Percentiles rank a stretch among this genome's conserved stretches.
Conservation (phyloP, 139 green algal genomes). For the Chlorella vulgaris region DNA sequence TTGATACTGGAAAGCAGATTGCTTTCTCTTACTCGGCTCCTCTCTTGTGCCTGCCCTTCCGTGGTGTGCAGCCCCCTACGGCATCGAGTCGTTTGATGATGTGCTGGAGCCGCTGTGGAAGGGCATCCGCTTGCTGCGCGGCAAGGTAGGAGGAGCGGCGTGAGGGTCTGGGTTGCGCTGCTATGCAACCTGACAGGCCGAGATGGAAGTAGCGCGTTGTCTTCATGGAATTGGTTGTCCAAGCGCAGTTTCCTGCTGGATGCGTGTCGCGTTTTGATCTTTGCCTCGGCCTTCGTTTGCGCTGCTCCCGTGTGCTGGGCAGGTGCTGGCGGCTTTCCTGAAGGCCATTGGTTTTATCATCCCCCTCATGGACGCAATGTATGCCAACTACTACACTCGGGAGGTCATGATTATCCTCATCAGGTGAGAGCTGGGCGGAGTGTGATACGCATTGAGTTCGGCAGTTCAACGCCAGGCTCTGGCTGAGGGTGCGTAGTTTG, state of each 20-base stretch:
- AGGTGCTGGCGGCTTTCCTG: slow-evolving; percentile 88
- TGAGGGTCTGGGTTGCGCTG: not conserved
- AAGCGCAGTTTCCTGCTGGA: no score
- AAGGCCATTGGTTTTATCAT: slow-evolving; percentile 98
- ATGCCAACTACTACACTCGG: slow-evolving; percentile 97
- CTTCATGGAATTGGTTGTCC: no score
- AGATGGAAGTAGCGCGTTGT: no score
- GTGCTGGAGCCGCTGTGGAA: slow-evolving; percentile 99
- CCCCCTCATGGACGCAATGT: slow-evolving; percentile 98
- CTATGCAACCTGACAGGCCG: no score
- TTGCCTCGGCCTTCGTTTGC: no score
- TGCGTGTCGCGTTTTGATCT: no score
- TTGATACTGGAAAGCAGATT: not conserved
- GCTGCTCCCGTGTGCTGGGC: not conserved
- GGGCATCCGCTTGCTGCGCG: slow-evolving; percentile 90
- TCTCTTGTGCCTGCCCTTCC: not conserved
- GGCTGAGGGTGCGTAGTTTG: no score
- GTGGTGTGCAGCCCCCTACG: slow-evolving; percentile 82
- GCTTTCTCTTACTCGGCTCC: not conserved
- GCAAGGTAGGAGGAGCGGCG: slow-evolving; percentile 70
- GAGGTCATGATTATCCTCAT: slow-evolving; percentile 96
- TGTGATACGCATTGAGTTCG: no score
- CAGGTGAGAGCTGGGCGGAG: not conserved
- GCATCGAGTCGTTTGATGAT: slow-evolving; percentile 98
- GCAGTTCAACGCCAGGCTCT: no score